phyloP scores from a whole-genome alignment of 306 rosid genomes.

The Pyrus communis region DNA sequence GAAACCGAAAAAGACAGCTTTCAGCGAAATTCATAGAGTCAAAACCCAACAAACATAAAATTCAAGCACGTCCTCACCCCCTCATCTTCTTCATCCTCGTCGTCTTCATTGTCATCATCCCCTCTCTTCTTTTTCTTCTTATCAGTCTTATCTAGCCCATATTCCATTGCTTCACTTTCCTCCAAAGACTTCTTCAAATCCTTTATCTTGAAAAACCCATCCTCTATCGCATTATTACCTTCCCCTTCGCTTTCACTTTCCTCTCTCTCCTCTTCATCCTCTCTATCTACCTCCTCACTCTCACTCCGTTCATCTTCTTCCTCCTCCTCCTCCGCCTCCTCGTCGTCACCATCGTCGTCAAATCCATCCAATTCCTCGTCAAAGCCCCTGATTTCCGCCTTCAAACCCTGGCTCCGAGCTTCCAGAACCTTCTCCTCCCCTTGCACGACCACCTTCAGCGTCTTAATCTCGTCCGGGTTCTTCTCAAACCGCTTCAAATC shows the following conservation, averaged over 20 bases:
- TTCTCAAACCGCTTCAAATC: conserved; percentile 49
- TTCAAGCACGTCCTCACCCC: conserved; percentile 31
- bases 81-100: conserved; percentile 40
- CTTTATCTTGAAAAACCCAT: conserved; percentile 58
- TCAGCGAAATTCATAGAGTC: neutral
- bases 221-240: conserved; percentile 44
- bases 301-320: neutral
- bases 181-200: conserved; percentile 61
- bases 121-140: conserved; percentile 9
- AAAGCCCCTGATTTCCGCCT: conserved; percentile 31
- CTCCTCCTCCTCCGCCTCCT: conserved; percentile 1
- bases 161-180: conserved; percentile 55
- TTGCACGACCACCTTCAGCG: conserved; percentile 23
- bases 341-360: conserved; percentile 5
- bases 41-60: neutral
- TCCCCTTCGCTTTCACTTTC: conserved; percentile 9
- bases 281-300: conserved; percentile 6
- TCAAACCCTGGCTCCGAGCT: neutral
- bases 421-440: conserved; percentile 23
- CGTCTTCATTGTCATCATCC: conserved; percentile 8
- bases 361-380: conserved; percentile 35
- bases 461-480: conserved; percentile 43
- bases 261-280: conserved; percentile 5
- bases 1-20: neutral
- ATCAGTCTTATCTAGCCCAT: conserved; percentile 29